Evolutionary conservation across 352 stramenopile genomes (phyloP), one percentile per base, ranked within the genome.

Genomic region (Phytophthora tentaculata): DNA sequence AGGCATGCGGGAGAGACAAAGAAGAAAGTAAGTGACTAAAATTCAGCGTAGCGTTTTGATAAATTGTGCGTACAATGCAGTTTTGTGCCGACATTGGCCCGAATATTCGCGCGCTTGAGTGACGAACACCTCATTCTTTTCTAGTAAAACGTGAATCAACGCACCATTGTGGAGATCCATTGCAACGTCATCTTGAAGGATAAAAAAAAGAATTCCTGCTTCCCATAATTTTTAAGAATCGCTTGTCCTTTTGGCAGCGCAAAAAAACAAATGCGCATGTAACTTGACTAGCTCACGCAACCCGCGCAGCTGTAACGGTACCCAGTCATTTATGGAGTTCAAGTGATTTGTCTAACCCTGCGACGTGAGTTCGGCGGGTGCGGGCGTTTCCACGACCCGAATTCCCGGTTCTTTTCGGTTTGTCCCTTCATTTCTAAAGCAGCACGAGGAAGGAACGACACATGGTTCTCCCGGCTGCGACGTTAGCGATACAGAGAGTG

Each of bases 21-120:
- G 57, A 60, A 2, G 8, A 23, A 68, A 59, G 19, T 35, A 70
- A 56, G 52, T 67, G 53, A 61, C 57, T 60, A 24, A 53, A 73
- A 62, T 71, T 71, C 64, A 61, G 24, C 62, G 64, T 69, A 61
- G 52, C 55, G 52, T 56, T 72, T 72, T 23, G 43, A 23, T 72
- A 44, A 29, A 62, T 20, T 45, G 44, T 72, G 51, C 64, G 56
- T 44, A n/a, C 47, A 51, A 61, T 61, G 63, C 44, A 62, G 14
- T 17, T 61, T 53, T 45, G 53, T 39, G 54, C 26, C 26, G 26
- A 32, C 26, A 55, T 10, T 45, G 37, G 7, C 20, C 37, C 55
- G 35, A 52, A 44, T 9, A 39, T 39, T 39, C 10, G 5, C 10
- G 32, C 32, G 7, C 5, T 3, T 1, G 24, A 43, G 16, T 59